Conservation (phyloP, 2,329 filamentous ascomycete genomes). For the Monosporascus ibericus region DNA sequence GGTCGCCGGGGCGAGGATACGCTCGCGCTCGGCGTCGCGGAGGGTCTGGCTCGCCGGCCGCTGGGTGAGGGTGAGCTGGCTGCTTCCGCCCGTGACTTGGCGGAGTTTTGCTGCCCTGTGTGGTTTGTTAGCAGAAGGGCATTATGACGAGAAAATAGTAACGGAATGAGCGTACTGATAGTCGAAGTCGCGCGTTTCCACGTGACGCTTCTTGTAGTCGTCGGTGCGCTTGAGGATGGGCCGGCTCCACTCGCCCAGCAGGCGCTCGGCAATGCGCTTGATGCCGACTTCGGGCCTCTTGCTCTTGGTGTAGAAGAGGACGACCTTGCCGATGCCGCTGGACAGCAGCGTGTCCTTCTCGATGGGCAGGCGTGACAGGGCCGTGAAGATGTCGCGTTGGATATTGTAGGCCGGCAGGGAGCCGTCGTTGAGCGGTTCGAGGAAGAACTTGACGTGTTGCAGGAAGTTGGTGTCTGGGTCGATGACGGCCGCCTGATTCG, state of each 20-base stretch:
- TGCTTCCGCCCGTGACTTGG: slow-evolving; percentile 33
- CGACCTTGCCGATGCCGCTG: slow-evolving; percentile 91
- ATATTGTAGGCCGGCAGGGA: slow-evolving; percentile 95
- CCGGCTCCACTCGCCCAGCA: slow-evolving; percentile 93
- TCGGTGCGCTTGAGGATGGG: slow-evolving; percentile 91
- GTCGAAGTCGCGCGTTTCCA: slow-evolving; percentile 59
- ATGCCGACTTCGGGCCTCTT: slow-evolving; percentile 82
- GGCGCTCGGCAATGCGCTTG: slow-evolving; percentile 86
- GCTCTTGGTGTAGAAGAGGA: slow-evolving; percentile 94
- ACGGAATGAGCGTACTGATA: slow-evolving; percentile 44
- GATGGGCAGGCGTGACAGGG: slow-evolving; percentile 74
- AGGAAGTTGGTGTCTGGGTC: slow-evolving; percentile 94
- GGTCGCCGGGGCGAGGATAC: slow-evolving; percentile 50
- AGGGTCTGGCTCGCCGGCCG: slow-evolving; percentile 18
- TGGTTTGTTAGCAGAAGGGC: slow-evolving; percentile 5
- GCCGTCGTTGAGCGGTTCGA: slow-evolving; percentile 91
- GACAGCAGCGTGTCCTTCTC: slow-evolving; percentile 86
- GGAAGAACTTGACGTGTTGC: slow-evolving; percentile 92
- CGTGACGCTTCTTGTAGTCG: slow-evolving; percentile 81
- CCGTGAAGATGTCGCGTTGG: slow-evolving; percentile 85
- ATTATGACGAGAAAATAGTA: background rate
- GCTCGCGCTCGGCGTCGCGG: slow-evolving; percentile 49
- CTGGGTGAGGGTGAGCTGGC: slow-evolving; percentile 27
- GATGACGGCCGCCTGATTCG: slow-evolving; percentile 74
- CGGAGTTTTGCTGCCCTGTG: slow-evolving; percentile 47